Percentiles rank a stretch among this genome's conserved stretches.
phyloP scores from a whole-genome alignment of 2,329 filamentous ascomycete genomes.

The Beauveria australis region DNA sequence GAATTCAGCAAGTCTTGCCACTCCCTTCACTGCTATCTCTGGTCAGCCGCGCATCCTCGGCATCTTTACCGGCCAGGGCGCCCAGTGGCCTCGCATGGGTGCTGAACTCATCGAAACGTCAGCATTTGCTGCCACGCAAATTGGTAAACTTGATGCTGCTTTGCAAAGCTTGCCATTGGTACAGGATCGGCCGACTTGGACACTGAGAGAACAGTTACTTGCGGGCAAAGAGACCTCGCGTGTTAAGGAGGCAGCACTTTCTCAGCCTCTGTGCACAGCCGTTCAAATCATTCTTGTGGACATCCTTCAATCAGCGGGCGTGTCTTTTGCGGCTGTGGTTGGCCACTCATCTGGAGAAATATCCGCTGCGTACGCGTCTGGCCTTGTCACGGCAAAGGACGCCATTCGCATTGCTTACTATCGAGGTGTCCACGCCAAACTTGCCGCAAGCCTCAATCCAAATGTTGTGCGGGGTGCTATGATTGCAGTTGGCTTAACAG shows the following conservation, averaged over 20 bases:
- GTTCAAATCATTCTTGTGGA: conserved; percentile 34
- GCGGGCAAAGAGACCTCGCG: conserved; percentile 15
- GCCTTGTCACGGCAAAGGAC: conserved; percentile 31
- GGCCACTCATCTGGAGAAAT: conserved; percentile 37
- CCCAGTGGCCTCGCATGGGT: not conserved
- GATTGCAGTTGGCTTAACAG: conserved; percentile 35
- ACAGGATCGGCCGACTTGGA: conserved; percentile 22
- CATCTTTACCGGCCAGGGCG: not conserved
- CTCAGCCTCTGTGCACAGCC: conserved; percentile 30
- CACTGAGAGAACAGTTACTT: conserved; percentile 22
- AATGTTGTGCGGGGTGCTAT: conserved; percentile 36
- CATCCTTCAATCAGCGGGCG: conserved; percentile 29
- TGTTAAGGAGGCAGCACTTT: conserved; percentile 25
- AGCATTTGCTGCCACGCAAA: not conserved
- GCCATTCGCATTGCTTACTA: conserved; percentile 39
- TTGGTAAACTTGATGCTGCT: not conserved
- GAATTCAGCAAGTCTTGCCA: no score
- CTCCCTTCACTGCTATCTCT: no score
- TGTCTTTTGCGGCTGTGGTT: conserved; percentile 26
- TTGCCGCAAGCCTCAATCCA: conserved; percentile 27
- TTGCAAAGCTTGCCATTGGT: conserved; percentile 13
- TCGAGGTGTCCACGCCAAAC: conserved; percentile 24
- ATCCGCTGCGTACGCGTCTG: conserved; percentile 31
- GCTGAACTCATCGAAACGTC: not conserved
- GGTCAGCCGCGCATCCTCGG: not conserved